Evolutionary conservation across 2,329 filamentous ascomycete genomes (phyloP), one percentile per base, ranked within the genome.

Genomic region (Geoglossum cookeanum): DNA sequence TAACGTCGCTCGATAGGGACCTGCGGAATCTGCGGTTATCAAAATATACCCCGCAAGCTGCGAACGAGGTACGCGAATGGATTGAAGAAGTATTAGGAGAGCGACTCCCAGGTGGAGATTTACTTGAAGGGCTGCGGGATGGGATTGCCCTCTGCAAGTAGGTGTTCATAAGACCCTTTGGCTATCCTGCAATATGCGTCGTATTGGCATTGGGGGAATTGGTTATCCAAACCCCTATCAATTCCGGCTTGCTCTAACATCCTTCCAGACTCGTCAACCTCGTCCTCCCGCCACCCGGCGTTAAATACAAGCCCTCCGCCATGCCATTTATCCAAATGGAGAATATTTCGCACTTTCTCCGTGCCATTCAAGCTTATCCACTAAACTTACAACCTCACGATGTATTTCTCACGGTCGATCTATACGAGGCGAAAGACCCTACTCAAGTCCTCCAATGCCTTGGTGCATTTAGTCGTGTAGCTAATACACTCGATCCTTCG

Each of bases 311-410:
- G 72, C 77, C 84, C 67, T 95, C 90, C 0, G 73, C 81, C 45
- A 97, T 97, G 91, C 92, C 92, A 0, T 98, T 98, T 68, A 91
- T 97, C 45, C 92, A 98, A 71, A 97, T 97, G 90, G 92, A 98
- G 70, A 98, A 98, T 68, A 96, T 98, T 66, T 94, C 90, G 3
- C 87, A 94, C 67, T 98, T 96, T 71, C 80, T 98, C 57, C 82
- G 80, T 65, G 89, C 88, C 59, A 94, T 90, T 74, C 87, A 95
- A 70, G 75, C 79, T 55, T 80, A 86, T 30, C 92, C 92, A 0
- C 75, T 98, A 56, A 90, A 83, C 69, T 81, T 98, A 59, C 89
- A 87, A 58, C 83, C 90, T 51, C 92, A 98, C 73, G 92, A 98
- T 70, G 83, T 90, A 63, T 98, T 98, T 72, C 81, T 97, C 60